phyloP scores from a whole-genome alignment of 164 flowering plant species.

The Macadamia integrifolia region DNA sequence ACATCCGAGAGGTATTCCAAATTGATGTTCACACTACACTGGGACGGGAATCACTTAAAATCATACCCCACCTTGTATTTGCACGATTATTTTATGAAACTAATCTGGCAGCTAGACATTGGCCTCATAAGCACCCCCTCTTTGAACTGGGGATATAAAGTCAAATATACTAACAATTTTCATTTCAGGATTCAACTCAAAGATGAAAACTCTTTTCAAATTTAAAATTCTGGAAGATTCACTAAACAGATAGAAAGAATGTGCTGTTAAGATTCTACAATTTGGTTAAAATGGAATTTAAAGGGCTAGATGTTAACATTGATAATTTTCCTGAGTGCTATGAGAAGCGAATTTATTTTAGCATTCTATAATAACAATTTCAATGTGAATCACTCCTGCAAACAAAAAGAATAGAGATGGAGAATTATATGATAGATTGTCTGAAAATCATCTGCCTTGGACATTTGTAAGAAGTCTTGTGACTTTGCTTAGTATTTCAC shows the following conservation, averaged over 20 bases:
- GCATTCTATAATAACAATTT: constrained; percentile 28
- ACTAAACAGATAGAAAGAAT: constrained; percentile 7
- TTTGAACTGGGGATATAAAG: too few relatives aligned
- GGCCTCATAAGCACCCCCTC: too few relatives aligned
- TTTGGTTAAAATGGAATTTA: background rate
- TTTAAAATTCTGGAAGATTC: background rate
- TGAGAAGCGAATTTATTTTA: constrained; percentile 24
- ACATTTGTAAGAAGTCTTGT: constrained; percentile 69
- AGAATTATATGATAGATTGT: constrained; percentile 25
- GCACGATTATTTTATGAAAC: too few relatives aligned
- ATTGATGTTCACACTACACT: too few relatives aligned
- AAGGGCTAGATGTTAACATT: background rate
- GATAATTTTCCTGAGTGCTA: constrained; percentile 2
- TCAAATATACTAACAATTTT: too few relatives aligned
- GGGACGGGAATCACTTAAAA: too few relatives aligned
- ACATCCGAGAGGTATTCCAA: too few relatives aligned
- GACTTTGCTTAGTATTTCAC: constrained; percentile 67
- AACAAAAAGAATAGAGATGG: constrained; percentile 34
- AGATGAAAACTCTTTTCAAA: too few relatives aligned
- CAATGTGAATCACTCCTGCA: constrained; percentile 27
- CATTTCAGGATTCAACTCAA: too few relatives aligned
- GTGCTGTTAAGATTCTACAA: constrained; percentile 5
- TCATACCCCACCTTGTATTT: too few relatives aligned
- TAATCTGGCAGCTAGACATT: too few relatives aligned
- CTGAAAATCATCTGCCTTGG: constrained; percentile 23